These are phyloP conservation scores for Globisporangium ultimum DNA, from an alignment of 352 stramenopile species.

Conservation along the genomic window DNA sequence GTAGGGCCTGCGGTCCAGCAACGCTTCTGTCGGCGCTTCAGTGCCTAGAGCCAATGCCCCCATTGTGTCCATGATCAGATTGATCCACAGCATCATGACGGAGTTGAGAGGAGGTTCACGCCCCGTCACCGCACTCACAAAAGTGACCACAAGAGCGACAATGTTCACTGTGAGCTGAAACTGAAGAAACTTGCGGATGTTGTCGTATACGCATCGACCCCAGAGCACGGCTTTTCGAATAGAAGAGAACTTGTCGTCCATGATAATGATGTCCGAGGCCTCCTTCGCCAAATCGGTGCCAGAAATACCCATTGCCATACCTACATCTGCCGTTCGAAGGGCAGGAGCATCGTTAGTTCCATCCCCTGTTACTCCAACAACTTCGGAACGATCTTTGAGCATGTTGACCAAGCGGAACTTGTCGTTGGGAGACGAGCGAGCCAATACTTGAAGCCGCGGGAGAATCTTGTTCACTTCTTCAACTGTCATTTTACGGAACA, in stretches of 20 bases:
- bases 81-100: constrained; percentile 89
- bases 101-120: constrained; percentile 80
- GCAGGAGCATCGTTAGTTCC: constrained; percentile 81
- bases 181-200: constrained; percentile 84
- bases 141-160: constrained; percentile 72
- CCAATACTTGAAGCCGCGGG: constrained; percentile 86
- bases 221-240: constrained; percentile 78
- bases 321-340: constrained; percentile 65
- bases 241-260: constrained; percentile 85
- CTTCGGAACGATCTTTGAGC: constrained; percentile 64
- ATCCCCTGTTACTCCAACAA: constrained; percentile 79
- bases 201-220: constrained; percentile 82
- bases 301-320: constrained; percentile 79
- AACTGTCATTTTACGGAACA: constrained; percentile 85
- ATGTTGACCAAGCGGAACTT: constrained; percentile 95
- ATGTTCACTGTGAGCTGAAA: constrained; percentile 87
- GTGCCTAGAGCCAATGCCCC: constrained; percentile 68
- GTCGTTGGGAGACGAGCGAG: constrained; percentile 94
- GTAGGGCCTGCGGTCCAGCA: constrained; percentile 68
- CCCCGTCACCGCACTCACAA: constrained; percentile 77
- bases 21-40: constrained; percentile 54
- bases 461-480: constrained; percentile 62
- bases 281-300: constrained; percentile 81
- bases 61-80: constrained; percentile 88
- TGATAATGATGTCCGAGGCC: constrained; percentile 85